phyloP scores from a whole-genome alignment of 1,139 yeast genomes.

The Hanseniaspora gamundiae region DNA sequence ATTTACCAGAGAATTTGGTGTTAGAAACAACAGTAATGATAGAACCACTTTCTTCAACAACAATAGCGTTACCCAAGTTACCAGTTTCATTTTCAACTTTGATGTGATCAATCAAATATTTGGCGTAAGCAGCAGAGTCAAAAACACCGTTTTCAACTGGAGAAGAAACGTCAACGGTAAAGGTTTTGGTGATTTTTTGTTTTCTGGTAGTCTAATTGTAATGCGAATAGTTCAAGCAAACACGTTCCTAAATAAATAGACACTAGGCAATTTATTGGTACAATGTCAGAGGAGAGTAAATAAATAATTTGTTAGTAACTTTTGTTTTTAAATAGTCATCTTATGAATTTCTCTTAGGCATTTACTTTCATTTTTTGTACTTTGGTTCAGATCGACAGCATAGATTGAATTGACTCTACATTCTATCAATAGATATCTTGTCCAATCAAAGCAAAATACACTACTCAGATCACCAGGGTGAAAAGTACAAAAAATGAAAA shows the following conservation, averaged over 20 bases:
- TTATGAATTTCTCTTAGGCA: background rate
- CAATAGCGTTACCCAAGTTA: conserved; percentile 91
- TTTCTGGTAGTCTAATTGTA: conserved; percentile 56
- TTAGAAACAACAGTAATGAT: conserved; percentile 78
- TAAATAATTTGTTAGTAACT: conserved; percentile 1
- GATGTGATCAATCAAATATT: conserved; percentile 98
- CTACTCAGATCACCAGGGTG: too few species aligned
- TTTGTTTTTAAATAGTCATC: background rate
- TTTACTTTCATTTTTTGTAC: background rate
- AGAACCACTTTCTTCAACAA: conserved; percentile 74
- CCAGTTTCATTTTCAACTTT: conserved; percentile 95
- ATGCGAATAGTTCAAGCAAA: conserved; percentile 10
- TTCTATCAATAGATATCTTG: too few species aligned
- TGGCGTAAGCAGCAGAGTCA: conserved; percentile 95
- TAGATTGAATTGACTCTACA: too few species aligned
- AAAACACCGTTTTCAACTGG: conserved; percentile 97
- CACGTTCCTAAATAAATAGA: background rate
- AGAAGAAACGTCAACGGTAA: conserved; percentile 92
- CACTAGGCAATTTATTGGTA: too few species aligned
- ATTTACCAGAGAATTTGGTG: conserved; percentile 98
- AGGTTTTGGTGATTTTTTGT: conserved; percentile 73
- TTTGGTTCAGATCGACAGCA: background rate
- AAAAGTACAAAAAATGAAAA: conserved; percentile 2
- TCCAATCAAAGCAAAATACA: too few species aligned
- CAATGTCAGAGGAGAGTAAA: too few species aligned